Conservation (phyloP, 352 stramenopile genomes). For the Globisporangium paddicum region DNA sequence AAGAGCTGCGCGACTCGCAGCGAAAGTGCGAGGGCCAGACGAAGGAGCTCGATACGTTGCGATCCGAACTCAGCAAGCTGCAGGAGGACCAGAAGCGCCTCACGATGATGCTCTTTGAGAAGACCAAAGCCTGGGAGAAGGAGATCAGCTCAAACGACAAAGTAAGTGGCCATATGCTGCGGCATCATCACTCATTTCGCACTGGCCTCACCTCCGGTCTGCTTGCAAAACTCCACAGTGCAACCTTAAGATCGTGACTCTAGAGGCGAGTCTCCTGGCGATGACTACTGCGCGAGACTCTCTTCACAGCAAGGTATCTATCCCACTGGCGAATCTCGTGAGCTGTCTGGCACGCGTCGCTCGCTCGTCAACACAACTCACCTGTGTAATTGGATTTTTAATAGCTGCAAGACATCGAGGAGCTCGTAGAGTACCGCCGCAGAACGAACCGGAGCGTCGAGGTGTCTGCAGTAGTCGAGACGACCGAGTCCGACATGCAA, state of each 20-base stretch:
- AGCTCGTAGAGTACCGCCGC: constrained; percentile 41
- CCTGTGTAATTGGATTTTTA: no score
- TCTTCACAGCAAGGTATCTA: constrained; percentile 37
- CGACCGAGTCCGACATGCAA: constrained; percentile 52
- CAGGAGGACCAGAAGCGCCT: constrained; percentile 50
- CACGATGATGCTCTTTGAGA: constrained; percentile 60
- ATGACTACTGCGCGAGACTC: constrained; percentile 23
- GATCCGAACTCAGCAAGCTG: constrained; percentile 27
- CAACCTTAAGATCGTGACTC: constrained; percentile 35
- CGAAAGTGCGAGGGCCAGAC: constrained; percentile 25
- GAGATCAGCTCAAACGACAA: constrained; percentile 49
- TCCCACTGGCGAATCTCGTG: background rate
- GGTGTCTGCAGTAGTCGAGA: constrained; percentile 38
- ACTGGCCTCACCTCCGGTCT: no score
- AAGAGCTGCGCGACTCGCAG: constrained; percentile 43
- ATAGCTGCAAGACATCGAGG: constrained; percentile 63
- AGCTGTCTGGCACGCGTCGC: background rate
- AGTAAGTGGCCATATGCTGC: constrained; percentile 15
- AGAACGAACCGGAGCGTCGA: constrained; percentile 60
- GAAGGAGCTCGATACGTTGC: constrained; percentile 29
- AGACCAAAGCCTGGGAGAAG: constrained; percentile 69
- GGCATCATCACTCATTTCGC: no score
- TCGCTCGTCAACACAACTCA: no score
- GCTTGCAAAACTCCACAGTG: constrained; percentile 20
- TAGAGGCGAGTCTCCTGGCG: constrained; percentile 33